phyloP scores from a whole-genome alignment of 768 basidiomycete species.

The Leccinum aurantiacum region DNA sequence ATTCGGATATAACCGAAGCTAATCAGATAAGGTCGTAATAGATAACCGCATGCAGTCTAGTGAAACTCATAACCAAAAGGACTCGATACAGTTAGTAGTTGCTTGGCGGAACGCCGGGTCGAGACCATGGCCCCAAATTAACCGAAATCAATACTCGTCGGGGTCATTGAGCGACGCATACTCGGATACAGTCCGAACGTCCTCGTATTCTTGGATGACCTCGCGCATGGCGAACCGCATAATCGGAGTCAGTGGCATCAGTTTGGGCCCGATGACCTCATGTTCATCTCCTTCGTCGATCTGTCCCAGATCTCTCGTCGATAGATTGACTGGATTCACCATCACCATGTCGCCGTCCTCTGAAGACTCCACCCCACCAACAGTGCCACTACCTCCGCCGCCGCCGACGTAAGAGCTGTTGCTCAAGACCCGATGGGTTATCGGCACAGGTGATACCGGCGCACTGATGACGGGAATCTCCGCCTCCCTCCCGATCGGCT shows the following conservation, averaged over 20 bases:
- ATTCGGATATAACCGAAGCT: neutral
- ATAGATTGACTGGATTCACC: conserved; percentile 37
- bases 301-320: conserved; percentile 43
- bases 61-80: neutral
- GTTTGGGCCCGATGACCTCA: conserved; percentile 66
- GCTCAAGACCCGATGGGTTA: conserved; percentile 29
- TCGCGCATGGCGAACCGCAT: conserved; percentile 84
- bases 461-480: conserved; percentile 30
- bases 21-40: neutral
- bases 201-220: conserved; percentile 81
- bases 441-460: conserved; percentile 28
- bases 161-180: conserved; percentile 71
- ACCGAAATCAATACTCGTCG: conserved; percentile 57
- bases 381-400: conserved; percentile 40
- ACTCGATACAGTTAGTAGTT: neutral
- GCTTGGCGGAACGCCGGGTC: neutral
- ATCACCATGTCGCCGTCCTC: conserved; percentile 53
- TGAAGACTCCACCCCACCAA: conserved; percentile 35
- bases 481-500: conserved; percentile 59
- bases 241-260: conserved; percentile 76
- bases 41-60: neutral
- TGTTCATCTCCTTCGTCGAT: conserved; percentile 54
- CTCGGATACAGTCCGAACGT: conserved; percentile 70
- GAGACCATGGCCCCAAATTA: conserved; percentile 3
- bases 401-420: conserved; percentile 29